Conservation (phyloP, 768 basidiomycete genomes). For the Thelephora ganbajun region DNA sequence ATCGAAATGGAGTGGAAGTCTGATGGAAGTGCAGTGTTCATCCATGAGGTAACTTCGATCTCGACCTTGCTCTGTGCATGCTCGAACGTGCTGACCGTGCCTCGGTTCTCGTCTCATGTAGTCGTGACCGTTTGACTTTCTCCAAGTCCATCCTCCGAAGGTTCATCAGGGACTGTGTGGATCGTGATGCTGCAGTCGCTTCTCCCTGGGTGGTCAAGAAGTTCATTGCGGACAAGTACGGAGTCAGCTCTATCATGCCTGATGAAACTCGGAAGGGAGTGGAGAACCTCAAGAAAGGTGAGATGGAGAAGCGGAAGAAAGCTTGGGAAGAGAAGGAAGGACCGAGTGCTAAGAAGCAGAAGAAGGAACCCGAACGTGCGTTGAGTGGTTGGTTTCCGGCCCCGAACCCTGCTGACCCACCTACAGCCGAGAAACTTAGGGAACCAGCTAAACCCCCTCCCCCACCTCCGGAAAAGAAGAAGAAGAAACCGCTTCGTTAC, state of each 20-base stretch:
- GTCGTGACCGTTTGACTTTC: slow-evolving; percentile 90
- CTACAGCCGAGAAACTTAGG: neutral
- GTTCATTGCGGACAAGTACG: slow-evolving; percentile 70
- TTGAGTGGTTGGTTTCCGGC: neutral
- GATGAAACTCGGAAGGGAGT: slow-evolving; percentile 72
- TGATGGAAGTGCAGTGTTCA: slow-evolving; percentile 71
- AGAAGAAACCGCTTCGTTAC: slow-evolving; percentile 83
- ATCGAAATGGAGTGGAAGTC: slow-evolving; percentile 55
- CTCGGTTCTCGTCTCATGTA: slow-evolving; percentile 17
- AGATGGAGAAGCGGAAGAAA: slow-evolving; percentile 89
- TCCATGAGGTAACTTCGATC: slow-evolving; percentile 57
- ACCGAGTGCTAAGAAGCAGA: slow-evolving; percentile 69
- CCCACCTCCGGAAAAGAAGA: slow-evolving; percentile 58
- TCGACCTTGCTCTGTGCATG: slow-evolving; percentile 1
- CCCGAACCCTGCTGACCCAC: neutral
- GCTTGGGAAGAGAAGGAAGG: slow-evolving; percentile 82
- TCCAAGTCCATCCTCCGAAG: slow-evolving; percentile 94
- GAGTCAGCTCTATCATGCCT: slow-evolving; percentile 75
- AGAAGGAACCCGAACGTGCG: slow-evolving; percentile 27
- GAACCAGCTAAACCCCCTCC: neutral
- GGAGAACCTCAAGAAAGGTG: slow-evolving; percentile 68
- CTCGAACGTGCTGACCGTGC: neutral
- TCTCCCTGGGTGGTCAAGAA: slow-evolving; percentile 95
- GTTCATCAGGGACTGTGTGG: slow-evolving; percentile 91
- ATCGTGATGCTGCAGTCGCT: slow-evolving; percentile 82